Base-by-base conservation (phyloP, 306 rosid species). In the Glycine tomentella region DNA sequence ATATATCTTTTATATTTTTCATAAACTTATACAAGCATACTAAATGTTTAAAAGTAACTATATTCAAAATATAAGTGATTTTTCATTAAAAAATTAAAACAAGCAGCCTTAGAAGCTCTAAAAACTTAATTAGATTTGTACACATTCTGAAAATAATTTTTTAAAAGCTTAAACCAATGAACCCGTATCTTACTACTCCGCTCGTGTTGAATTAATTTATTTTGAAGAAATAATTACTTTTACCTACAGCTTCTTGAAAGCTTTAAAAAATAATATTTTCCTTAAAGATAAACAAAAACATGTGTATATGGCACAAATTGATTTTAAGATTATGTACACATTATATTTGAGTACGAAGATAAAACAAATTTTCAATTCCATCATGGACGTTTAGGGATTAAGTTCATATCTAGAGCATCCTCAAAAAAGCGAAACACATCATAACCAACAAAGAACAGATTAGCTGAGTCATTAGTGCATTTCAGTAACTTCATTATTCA, bases 401-500 rank as follows among this genome's bases (percentile, higher is more conserved):
- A 20, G 25, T 20, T 20, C 25, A 20, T 20, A 20, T 20, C 25
- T 63, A 58, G 15, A 25, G 15, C 34, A 80, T 71, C 64, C 44
- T 64, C 45, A 58, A 42, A 74, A 50, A 46, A 5, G n/a, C 38
- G 6, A 80, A 42, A 75, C 55, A 46, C 66, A 75, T 7, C 62
- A 34, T 33, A 71, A 8, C 52, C 12, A 59, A 75, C 56, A 4
- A 61, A 75, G 11, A 70, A 65, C 14, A 55, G 52, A 57, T 38
- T 52, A n/a, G 77, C 14, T 10, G 40, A 74, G 67, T 13, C 33
- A 11, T 52, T 13, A 12, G 34, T 69, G 36, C 14, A 81, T 44
- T 51, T 69, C 64, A 73, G 63, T 66, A 74, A 80, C 69, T 79
- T 44, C 49, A 36, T 62, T n/a, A 5, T 45, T 80, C 55, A 71